Base-by-base conservation (phyloP, 371 early-diverging fungal species). In the Mortierella sp. region DNA sequence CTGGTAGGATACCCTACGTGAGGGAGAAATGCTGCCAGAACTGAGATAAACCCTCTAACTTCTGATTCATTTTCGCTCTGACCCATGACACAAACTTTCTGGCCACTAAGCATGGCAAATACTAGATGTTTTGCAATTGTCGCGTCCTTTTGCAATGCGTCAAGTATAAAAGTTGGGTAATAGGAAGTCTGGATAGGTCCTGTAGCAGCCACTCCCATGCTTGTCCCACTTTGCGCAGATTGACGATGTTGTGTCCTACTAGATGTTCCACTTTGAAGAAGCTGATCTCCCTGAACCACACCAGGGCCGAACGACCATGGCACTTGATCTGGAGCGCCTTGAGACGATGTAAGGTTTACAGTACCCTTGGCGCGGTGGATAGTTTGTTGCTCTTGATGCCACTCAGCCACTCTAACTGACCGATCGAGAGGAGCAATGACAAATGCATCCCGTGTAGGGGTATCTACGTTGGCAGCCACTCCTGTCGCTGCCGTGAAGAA, bases 51-150 rank as follows among this genome's bases (percentile, higher is more conserved):
- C 8, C 85, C 78, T 42, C 88, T 83, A 12, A 86, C 76, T 49
- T 86, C 86, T 26, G 86, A 83, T 37, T 88, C 88, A 17, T 73
- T 63, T n/a, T 88, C 86, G 0, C 74, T 61, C 31, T 79, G 56
- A 0, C 80, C 80, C 80, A 70, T 74, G 17, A 79, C 35, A 54
- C 80, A 79, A 7, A 79, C 66, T 42, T 74, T 65, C 42, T 70
- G 74, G 13, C 80, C 80, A 32, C 70, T 73, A 10, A 73, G 45
- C 7, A 79, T 56, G 19, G 74, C 80, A 64, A 74, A 73, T 23
- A 66, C 74, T 2, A 74, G 56, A 23, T 79, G 70, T 19, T 79
- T 79, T 13, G 74, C 55, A 28, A 70, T 29, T 7, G 60, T 42
- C 0, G 74, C 57, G 15, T 73, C 74, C 47, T 66, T 69, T 47